A percentile compares a stretch with the other conserved stretches of the same genome.
Evolutionary conservation across 495 filamentous ascomycete species (phyloP).

Genomic region (Collariella sp.): DNA sequence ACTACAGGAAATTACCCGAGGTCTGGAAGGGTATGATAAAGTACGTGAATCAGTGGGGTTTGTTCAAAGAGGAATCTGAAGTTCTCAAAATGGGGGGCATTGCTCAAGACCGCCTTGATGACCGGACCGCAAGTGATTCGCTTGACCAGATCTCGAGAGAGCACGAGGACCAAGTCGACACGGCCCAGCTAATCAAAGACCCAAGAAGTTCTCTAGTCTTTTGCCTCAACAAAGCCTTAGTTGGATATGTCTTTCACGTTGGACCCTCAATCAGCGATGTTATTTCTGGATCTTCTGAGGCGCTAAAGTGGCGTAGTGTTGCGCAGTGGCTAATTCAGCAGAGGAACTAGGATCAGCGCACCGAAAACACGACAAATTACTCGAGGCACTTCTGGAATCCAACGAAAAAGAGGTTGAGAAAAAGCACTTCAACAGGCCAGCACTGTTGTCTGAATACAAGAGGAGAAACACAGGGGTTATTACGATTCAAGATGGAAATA

Average conservation of each 20-base stretch:
- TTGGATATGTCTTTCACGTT: background rate
- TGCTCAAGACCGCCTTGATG: background rate
- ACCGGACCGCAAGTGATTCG: background rate
- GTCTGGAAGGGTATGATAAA: conserved; percentile 10
- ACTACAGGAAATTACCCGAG: conserved; percentile 7
- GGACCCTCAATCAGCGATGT: background rate
- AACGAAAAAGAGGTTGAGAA: background rate
- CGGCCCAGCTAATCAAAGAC: background rate
- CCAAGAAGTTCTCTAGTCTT: background rate
- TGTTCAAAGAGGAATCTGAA: background rate
- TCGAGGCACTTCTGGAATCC: background rate
- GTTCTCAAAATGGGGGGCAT: background rate
- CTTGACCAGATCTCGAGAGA: background rate
- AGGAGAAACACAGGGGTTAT: background rate
- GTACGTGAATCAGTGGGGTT: background rate
- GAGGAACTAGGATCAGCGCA: background rate
- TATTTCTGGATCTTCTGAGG: background rate
- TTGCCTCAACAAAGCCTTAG: background rate
- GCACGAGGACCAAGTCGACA: background rate
- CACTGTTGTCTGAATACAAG: background rate
- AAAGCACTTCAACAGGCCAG: background rate
- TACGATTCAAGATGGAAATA: background rate
- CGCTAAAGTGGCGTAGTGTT: background rate
- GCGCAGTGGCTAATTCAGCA: background rate
- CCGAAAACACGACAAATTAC: background rate